Evolutionary conservation across 805 yeast genomes (phyloP), one percentile per base, ranked within the genome.

Genomic region (Wickerhamomyces pijperi): DNA sequence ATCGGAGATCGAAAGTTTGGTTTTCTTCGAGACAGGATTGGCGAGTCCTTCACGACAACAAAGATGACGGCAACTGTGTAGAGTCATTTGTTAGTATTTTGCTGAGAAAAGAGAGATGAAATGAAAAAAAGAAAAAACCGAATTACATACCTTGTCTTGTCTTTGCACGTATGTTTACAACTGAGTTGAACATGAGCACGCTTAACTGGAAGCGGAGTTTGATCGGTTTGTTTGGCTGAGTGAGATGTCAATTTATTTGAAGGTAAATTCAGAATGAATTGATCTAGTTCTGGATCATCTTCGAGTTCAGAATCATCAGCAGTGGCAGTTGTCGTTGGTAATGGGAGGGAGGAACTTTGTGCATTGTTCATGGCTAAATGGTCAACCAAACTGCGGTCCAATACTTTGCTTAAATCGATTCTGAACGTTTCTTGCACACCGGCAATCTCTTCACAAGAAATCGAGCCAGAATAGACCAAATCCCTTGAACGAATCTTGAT

Each of bases 11-110:
- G 6, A 6, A 21, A 7, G 23, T 21, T 21, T 21, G 23, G 23
- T 8, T 14, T 25, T 25, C 29, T 25, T 25, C n/a, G 12, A 11
- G 5, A 25, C 29, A 4, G 29, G 29, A 9, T 32, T 41, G 2
- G 63, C 60, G 16, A 63, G 49, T 1, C 75, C 75, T 29, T 65
- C 68, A 32, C 64, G 60, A 41, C 76, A 71, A 38, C 76, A 70
- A 4, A 64, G 37, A 46, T 71, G 75, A 11, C 74, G 60, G 39
- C 75, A 71, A 1, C 46, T 53, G 14, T 1, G 23, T 2, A n/a
- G 21, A 3, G 3, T 34, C 50, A 52, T 45, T 54, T 42, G 43
- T 46, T 43, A 35, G 16, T 13, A 25, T 16, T 17, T 3, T 13
- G 12, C 14, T 7, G 7, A 6, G 18, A 23, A 9, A 4, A 12